Base-by-base conservation (phyloP, 2,329 filamentous ascomycete species). In the Penicillium italicum region DNA sequence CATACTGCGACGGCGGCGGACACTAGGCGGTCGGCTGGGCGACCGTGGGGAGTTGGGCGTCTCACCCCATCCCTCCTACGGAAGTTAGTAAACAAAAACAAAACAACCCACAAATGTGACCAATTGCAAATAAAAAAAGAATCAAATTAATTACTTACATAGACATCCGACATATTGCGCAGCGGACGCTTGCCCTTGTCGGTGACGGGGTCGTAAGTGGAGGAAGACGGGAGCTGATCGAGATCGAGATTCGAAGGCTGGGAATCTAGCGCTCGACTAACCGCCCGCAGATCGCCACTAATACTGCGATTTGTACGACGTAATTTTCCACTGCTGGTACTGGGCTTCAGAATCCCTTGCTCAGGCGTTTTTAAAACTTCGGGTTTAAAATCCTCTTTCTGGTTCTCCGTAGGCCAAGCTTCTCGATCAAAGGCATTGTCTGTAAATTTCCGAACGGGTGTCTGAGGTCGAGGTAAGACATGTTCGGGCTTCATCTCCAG, bases 1-100 rank as follows among this genome's bases (percentile, higher is more conserved):
- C 87, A 97, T 93, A 81, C 93, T 97, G 76, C 96, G 94, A 71
- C 93, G 90, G 72, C 93, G 92, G 67, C 93, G 92, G 84, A 99
- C 89, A 80, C 91, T 97, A 70, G 92, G 91, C 67, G 94, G 92
- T 75, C 93, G 87, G 65, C 91, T 96, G 53, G 94, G 94, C 68
- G 94, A 97, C 69, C 89, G 86, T 69, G 93, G 91, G 72, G 91
- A 96, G 70, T 84, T 75, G 43, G 75, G 90, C 76, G 89, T 90
- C 78, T 96, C 91, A 77, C 93, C 93, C 80, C 86, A 92, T 77
- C 91, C 93, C 84, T 96, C 91, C 92, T 97, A 79, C 52, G 53
- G 56, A 56, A 49, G 59, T 62, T 57, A 66, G 64, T 64, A 62
- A 69, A 67, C 58, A 66, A 63, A 60, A 63, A 61, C 58, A 65